Conservation (phyloP, 306 rosid genomes). For the Arachis stenosperma region DNA sequence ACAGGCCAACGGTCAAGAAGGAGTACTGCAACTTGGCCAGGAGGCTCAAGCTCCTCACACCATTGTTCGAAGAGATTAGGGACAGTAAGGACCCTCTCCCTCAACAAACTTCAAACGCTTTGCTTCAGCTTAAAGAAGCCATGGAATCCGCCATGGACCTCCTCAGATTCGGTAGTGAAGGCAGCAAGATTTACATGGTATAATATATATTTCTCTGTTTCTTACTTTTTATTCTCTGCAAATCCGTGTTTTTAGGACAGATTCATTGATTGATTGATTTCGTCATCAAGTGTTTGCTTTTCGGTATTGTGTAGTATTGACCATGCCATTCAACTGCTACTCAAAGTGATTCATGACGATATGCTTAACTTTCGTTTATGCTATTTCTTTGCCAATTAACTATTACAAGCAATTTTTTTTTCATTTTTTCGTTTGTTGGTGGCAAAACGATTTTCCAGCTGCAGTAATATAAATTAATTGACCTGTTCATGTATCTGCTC, state of each 20-base stretch:
- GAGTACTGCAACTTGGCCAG: constrained; percentile 90
- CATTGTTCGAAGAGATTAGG: constrained; percentile 94
- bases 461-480: background rate
- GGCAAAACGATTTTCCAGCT: background rate
- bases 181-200: constrained; percentile 94
- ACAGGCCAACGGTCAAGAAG: constrained; percentile 76
- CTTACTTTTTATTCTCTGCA: too few relatives aligned
- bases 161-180: constrained; percentile 85
- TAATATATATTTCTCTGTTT: too few relatives aligned
- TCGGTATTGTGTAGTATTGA: background rate
- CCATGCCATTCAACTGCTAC: background rate
- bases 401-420: background rate
- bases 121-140: constrained; percentile 60
- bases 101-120: constrained; percentile 54
- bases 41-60: constrained; percentile 82
- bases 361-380: background rate
- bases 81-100: constrained; percentile 61
- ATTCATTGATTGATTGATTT: background rate
- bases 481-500: background rate
- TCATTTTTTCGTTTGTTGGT: background rate
- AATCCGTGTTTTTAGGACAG: too few relatives aligned
- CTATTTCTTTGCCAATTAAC: background rate
- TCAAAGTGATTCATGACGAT: background rate
- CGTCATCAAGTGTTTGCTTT: background rate
- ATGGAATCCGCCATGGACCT: constrained; percentile 70